Evolutionary conservation across 75 land plant species (phyloP).

Genomic region (Selaginella tamariscina): DNA sequence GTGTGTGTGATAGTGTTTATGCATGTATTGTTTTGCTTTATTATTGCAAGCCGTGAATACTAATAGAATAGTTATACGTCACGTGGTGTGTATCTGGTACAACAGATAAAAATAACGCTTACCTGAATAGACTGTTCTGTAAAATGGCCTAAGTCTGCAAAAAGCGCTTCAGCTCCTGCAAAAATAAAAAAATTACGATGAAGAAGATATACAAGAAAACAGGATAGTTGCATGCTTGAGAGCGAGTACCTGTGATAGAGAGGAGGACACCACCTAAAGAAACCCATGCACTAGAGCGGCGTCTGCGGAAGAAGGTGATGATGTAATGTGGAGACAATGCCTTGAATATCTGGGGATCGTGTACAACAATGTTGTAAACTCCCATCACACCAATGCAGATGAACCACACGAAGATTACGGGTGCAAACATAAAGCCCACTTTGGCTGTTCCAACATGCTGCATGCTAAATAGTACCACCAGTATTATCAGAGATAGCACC

Average conservation of each 20-base stretch:
- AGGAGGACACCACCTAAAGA: constrained; percentile 70
- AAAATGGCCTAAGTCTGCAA: constrained; percentile 11
- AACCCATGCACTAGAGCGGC: constrained; percentile 39
- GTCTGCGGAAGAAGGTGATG: constrained; percentile 32
- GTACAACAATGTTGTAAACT: constrained; percentile 41
- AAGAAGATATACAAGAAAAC: not conserved
- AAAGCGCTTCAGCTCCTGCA: constrained; percentile 6
- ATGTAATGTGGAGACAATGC: constrained; percentile 52
- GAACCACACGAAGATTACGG: constrained; percentile 50
- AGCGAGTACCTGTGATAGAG: constrained; percentile 57
- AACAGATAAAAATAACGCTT: not conserved
- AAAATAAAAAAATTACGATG: not conserved
- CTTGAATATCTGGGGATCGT: constrained; percentile 32
- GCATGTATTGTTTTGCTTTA: too few relatives aligned
- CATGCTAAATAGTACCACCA: constrained; percentile 8
- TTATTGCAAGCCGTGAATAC: too few relatives aligned
- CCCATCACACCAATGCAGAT: constrained; percentile 43
- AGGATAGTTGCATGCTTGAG: constrained; percentile 33
- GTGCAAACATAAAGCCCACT: constrained; percentile 44
- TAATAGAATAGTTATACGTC: too few relatives aligned
- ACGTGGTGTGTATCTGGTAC: not conserved
- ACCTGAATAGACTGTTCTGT: not conserved
- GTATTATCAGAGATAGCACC: not conserved
- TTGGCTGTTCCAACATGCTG: constrained; percentile 7
- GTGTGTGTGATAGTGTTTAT: too few relatives aligned